Percentiles rank a stretch among this genome's conserved stretches.
These are phyloP conservation scores for Trypanosoma congolense DNA, from an alignment of 208 protist species.

Conservation along the genomic window DNA sequence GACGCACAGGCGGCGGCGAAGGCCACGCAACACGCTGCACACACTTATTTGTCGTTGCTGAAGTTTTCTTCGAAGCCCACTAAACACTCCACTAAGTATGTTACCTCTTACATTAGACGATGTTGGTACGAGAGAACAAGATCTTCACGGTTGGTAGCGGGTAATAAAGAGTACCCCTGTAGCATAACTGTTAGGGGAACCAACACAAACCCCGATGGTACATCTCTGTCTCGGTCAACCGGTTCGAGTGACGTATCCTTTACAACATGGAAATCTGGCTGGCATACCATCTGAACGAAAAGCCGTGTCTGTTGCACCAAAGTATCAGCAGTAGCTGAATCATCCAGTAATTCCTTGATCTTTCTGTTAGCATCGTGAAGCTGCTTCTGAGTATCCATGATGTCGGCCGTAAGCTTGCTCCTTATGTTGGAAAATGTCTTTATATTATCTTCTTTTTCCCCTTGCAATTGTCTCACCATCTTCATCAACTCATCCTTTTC, in stretches of 20 bases:
- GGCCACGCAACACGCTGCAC: no score
- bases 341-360: conserved; percentile 13
- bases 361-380: conserved; percentile 17
- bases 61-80: no score
- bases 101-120: conserved; percentile 1
- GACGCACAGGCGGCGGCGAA: no score
- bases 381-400: conserved; percentile 18
- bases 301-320: conserved; percentile 64
- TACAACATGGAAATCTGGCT: conserved; percentile 78
- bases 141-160: conserved; percentile 47
- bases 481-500: conserved; percentile 6
- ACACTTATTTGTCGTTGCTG: no score
- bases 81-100: no score
- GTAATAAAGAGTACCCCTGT: conserved; percentile 76
- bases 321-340: conserved; percentile 31
- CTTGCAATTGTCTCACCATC: neutral
- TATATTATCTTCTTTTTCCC: conserved; percentile 5
- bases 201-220: conserved; percentile 77
- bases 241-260: conserved; percentile 70
- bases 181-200: conserved; percentile 69
- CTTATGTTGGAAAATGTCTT: neutral
- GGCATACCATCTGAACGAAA: conserved; percentile 75
- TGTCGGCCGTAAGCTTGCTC: conserved; percentile 12
- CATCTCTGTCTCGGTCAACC: conserved; percentile 59
- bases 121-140: conserved; percentile 66